Percentiles rank a stretch among this genome's conserved stretches.
These are phyloP conservation scores for Laguncularia racemosa DNA, from an alignment of 345 rosid species.

Conservation along the genomic window DNA sequence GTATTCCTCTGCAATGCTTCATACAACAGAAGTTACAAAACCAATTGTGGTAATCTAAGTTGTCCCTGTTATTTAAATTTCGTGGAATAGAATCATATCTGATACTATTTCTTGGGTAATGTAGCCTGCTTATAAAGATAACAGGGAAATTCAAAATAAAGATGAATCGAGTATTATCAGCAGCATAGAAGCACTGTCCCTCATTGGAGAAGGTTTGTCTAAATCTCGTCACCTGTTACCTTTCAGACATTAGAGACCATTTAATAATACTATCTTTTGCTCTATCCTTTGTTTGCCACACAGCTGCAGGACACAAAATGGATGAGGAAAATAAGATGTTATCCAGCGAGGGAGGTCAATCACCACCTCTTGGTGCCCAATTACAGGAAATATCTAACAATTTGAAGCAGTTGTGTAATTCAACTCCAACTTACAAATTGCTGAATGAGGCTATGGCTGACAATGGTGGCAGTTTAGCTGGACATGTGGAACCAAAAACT, in stretches of 20 bases:
- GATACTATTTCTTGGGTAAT: not conserved
- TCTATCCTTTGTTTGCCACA: not conserved
- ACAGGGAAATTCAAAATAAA: slow-evolving; percentile 14
- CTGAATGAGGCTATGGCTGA: slow-evolving; percentile 14
- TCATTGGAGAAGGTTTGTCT: slow-evolving; percentile 26
- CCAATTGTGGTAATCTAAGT: slow-evolving; percentile 1
- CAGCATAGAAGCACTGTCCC: slow-evolving; percentile 11
- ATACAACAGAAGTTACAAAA: not conserved
- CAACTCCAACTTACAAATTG: slow-evolving; percentile 20
- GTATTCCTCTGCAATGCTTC: no score
- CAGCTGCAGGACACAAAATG: slow-evolving; percentile 7
- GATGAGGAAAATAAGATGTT: slow-evolving; percentile 40
- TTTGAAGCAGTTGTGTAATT: slow-evolving; percentile 38
- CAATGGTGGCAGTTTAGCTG: slow-evolving; percentile 9
- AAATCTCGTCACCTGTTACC: not conserved
- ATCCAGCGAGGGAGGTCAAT: slow-evolving; percentile 21
- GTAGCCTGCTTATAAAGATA: slow-evolving; percentile 14
- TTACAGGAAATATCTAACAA: slow-evolving; percentile 47
- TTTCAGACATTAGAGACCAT: no score
- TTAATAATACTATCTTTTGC: not conserved
- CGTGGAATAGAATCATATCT: not conserved
- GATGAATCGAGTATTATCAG: slow-evolving; percentile 11
- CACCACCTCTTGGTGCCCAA: slow-evolving; percentile 49
- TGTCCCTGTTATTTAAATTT: not conserved
- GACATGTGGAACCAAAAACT: slow-evolving; percentile 37